Evolutionary conservation across 345 rosid genomes (phyloP).

Genomic region (Noccaea bulbosa): DNA sequence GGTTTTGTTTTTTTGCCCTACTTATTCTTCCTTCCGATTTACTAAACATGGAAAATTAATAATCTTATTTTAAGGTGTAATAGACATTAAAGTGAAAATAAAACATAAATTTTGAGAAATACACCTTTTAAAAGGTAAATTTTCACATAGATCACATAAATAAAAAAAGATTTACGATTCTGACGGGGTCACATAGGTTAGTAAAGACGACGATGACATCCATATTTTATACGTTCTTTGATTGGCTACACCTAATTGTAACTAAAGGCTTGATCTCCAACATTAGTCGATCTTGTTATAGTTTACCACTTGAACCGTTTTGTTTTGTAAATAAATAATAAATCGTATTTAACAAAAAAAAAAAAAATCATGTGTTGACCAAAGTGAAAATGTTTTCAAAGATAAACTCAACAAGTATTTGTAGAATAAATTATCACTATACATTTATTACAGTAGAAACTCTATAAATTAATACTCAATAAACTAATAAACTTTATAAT

Average conservation of each 20-base stretch:
- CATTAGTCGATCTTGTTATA: not conserved
- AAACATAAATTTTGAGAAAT: too few relatives aligned
- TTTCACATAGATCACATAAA: too few relatives aligned
- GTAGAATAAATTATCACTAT: not conserved
- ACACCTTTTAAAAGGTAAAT: too few relatives aligned
- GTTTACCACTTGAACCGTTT: not conserved
- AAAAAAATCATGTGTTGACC: not conserved
- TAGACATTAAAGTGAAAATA: too few relatives aligned
- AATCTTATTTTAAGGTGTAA: not conserved
- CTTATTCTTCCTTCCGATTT: not conserved
- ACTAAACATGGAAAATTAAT: slow-evolving; percentile 29
- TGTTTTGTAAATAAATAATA: not conserved
- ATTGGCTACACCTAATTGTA: too few relatives aligned
- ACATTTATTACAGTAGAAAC: too few relatives aligned
- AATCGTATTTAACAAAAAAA: too few relatives aligned
- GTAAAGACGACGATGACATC: not conserved
- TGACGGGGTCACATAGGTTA: not conserved
- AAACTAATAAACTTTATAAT: too few relatives aligned
- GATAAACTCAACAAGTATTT: too few relatives aligned
- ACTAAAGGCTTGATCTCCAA: not conserved
- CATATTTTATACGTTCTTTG: not conserved
- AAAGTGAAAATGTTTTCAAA: too few relatives aligned
- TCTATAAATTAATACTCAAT: too few relatives aligned
- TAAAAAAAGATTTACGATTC: not conserved
- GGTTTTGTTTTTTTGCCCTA: not conserved